These are phyloP conservation scores for Saksenaea vasiformis DNA, from an alignment of 371 early-diverging fungal species.

Conservation along the genomic window DNA sequence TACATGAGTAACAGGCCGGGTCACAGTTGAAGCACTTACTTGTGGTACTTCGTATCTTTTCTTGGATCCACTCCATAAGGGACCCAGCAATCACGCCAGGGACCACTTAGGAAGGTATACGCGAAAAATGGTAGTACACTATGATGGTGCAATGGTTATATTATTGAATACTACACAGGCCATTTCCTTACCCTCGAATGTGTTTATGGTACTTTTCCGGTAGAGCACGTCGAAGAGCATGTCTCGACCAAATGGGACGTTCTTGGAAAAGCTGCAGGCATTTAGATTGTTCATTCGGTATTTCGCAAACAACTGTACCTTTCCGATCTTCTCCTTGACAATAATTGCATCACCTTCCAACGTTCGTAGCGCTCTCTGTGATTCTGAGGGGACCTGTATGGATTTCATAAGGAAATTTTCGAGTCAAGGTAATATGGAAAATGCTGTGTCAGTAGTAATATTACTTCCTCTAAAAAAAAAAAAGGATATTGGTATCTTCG, in stretches of 20 bases:
- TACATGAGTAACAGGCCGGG: background rate
- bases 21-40: constrained; percentile 27
- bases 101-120: constrained; percentile 53
- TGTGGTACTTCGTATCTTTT: constrained; percentile 37
- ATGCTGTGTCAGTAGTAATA: no score
- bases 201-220: constrained; percentile 19
- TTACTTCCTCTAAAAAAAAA: no score
- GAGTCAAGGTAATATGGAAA: background rate
- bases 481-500: constrained; percentile 20
- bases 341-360: background rate
- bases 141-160: background rate
- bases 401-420: background rate
- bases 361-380: background rate
- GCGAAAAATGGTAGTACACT: constrained; percentile 42
- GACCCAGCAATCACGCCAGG: constrained; percentile 67
- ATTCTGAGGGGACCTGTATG: background rate
- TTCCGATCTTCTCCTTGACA: background rate
- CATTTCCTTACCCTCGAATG: constrained; percentile 21
- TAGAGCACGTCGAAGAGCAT: constrained; percentile 38
- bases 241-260: constrained; percentile 60
- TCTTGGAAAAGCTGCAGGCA: constrained; percentile 40
- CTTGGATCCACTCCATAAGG: constrained; percentile 66
- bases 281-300: background rate
- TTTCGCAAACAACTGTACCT: constrained; percentile 1
- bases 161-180: background rate